Conservation (phyloP, 805 yeast species). For the Wickerhamomyces canadensis region DNA sequence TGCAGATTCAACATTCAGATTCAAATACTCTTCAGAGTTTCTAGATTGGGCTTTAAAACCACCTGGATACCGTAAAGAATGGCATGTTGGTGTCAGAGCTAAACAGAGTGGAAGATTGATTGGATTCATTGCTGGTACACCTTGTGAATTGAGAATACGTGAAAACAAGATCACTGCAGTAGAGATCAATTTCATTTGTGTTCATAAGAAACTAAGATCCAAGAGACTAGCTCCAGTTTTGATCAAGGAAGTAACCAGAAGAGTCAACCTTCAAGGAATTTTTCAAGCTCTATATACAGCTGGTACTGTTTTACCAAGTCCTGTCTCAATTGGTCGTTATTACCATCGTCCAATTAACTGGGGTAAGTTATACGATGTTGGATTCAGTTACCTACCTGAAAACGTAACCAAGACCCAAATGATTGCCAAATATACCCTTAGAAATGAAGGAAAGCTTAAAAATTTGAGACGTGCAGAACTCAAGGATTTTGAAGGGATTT, state of each 20-base stretch:
- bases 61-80: constrained; percentile 86
- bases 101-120: constrained; percentile 69
- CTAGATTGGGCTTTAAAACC: constrained; percentile 90
- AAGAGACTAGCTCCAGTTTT: constrained; percentile 92
- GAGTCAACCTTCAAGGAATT: constrained; percentile 76
- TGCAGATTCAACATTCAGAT: constrained; percentile 84
- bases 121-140: constrained; percentile 90
- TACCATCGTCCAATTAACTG: constrained; percentile 93
- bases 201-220: constrained; percentile 89
- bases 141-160: constrained; percentile 61
- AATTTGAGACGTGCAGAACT: constrained; percentile 49
- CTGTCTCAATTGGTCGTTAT: constrained; percentile 81
- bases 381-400: constrained; percentile 77
- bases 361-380: constrained; percentile 84
- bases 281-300: constrained; percentile 98
- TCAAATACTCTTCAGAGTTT: constrained; percentile 78
- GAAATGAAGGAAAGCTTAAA: constrained; percentile 42
- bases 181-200: constrained; percentile 90
- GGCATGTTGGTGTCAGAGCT: constrained; percentile 94
- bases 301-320: constrained; percentile 89
- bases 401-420: constrained; percentile 63
- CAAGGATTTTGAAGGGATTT: constrained; percentile 62
- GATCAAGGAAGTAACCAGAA: constrained; percentile 89
- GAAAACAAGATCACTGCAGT: constrained; percentile 54
- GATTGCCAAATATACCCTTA: constrained; percentile 63